phyloP scores from a whole-genome alignment of 2,329 filamentous ascomycete genomes.

The Hawksworthiomyces lignivorus region DNA sequence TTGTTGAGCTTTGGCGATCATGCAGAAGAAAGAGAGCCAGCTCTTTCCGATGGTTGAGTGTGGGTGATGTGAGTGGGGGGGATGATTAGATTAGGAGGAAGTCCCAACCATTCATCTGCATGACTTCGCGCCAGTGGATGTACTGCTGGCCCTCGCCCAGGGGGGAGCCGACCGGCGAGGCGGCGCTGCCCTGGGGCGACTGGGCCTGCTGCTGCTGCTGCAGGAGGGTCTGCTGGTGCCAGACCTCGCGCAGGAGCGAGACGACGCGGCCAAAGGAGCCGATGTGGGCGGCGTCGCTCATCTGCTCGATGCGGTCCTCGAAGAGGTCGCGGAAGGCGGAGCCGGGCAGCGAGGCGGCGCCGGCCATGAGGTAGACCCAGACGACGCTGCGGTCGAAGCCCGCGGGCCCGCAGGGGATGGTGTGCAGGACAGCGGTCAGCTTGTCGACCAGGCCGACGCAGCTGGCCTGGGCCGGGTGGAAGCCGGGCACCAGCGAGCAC shows the following conservation, averaged over 20 bases:
- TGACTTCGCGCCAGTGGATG: constrained; percentile 91
- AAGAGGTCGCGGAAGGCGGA: constrained; percentile 75
- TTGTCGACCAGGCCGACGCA: constrained; percentile 71
- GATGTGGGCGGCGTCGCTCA: constrained; percentile 70
- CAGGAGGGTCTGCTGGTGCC: constrained; percentile 61
- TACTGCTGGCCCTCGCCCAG: constrained; percentile 43
- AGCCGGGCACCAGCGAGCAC: constrained; percentile 89
- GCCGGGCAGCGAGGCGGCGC: constrained; percentile 63
- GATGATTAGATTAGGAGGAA: constrained; percentile 69
- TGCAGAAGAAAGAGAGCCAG: constrained; percentile 13
- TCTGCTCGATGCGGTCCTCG: constrained; percentile 61
- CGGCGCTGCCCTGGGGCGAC: constrained; percentile 26
- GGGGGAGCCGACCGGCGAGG: constrained; percentile 28
- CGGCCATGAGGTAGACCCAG: constrained; percentile 88
- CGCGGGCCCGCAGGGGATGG: constrained; percentile 70
- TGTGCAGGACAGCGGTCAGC: constrained; percentile 67
- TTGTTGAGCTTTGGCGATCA: no score
- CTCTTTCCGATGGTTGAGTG: no score
- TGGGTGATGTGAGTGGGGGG: no score
- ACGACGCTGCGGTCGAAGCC: constrained; percentile 87
- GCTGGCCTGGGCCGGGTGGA: constrained; percentile 65
- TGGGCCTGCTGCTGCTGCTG: constrained; percentile 21
- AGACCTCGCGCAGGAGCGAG: constrained; percentile 73
- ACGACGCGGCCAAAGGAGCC: constrained; percentile 82
- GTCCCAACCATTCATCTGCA: constrained; percentile 87